Evolutionary conservation across 2,329 filamentous ascomycete genomes (phyloP).

Genomic region (Pseudogymnoascus verrucosus): DNA sequence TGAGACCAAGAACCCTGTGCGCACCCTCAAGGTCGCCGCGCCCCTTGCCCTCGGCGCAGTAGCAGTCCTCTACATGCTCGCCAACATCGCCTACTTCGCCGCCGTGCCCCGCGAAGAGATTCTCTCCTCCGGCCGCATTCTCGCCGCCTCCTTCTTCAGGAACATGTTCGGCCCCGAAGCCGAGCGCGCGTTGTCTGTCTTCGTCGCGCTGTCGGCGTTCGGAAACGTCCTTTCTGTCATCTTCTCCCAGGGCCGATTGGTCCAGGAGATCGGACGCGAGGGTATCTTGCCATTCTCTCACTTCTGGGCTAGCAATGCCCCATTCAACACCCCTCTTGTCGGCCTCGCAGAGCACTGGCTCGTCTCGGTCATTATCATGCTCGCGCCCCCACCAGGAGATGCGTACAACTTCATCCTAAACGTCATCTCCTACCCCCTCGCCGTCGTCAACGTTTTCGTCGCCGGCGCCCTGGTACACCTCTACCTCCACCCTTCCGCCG

Average conservation of each 20-base stretch:
- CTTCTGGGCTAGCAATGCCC: conserved; percentile 56
- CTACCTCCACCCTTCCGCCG: conserved; percentile 39
- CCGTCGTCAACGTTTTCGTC: conserved; percentile 49
- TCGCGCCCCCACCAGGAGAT: conserved; percentile 59
- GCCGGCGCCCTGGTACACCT: conserved; percentile 45
- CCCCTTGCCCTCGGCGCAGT: conserved; percentile 51
- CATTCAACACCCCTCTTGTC: conserved; percentile 53
- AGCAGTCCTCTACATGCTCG: conserved; percentile 56
- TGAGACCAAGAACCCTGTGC: conserved; percentile 58
- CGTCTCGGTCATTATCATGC: conserved; percentile 56
- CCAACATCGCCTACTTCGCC: conserved; percentile 61
- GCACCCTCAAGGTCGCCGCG: conserved; percentile 57
- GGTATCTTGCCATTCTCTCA: conserved; percentile 56
- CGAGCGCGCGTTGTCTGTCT: conserved; percentile 53
- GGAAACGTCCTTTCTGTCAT: conserved; percentile 61
- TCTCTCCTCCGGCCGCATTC: conserved; percentile 40
- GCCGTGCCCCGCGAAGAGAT: conserved; percentile 47
- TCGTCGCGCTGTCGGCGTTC: conserved; percentile 59
- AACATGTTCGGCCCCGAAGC: conserved; percentile 47
- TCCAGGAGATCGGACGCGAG: conserved; percentile 58
- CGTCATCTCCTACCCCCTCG: conserved; percentile 57
- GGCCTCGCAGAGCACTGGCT: conserved; percentile 57
- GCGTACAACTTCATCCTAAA: conserved; percentile 57
- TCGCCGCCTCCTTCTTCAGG: conserved; percentile 47
- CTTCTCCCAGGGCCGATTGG: conserved; percentile 59